Conservation (phyloP, 441 rosid genomes). For the Croton setiger region DNA sequence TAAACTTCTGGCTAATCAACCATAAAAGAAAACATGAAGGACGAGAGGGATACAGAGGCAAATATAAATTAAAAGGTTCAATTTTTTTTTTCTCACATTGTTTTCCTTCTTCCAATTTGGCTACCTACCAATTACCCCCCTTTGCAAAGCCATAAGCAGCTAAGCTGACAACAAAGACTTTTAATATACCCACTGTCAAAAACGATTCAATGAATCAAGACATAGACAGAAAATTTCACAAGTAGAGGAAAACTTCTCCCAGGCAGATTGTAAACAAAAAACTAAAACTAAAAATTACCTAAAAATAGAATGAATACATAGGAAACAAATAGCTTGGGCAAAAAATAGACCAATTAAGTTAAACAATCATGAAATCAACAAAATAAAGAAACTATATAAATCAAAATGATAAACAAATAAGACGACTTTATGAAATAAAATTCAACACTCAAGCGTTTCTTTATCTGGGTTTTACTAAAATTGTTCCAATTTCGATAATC, state of each 20-base stretch:
- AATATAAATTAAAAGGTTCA: background rate
- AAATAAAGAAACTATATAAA: background rate
- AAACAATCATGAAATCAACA: background rate
- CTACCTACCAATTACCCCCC: conserved; percentile 13
- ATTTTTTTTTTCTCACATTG: background rate
- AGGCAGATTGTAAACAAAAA: background rate
- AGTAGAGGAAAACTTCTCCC: background rate
- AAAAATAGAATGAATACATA: background rate
- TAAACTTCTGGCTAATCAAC: background rate
- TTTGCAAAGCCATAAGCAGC: background rate
- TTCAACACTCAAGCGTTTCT: background rate
- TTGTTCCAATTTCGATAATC: background rate
- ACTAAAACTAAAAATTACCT: background rate
- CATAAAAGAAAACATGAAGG: background rate
- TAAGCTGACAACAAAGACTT: conserved; percentile 4
- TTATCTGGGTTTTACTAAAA: conserved; percentile 1
- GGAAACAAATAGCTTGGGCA: background rate
- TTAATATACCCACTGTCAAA: conserved; percentile 12
- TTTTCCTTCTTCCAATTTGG: conserved; percentile 6
- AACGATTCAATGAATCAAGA: conserved; percentile 24
- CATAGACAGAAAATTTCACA: background rate
- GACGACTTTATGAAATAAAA: background rate
- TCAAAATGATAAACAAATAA: background rate
- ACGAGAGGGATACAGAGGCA: background rate
- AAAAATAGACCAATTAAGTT: conserved; percentile 3